A percentile compares a stretch with the other conserved stretches of the same genome.
Evolutionary conservation across 495 filamentous ascomycete genomes (phyloP).

Genomic region (Delitschia confertaspora): DNA sequence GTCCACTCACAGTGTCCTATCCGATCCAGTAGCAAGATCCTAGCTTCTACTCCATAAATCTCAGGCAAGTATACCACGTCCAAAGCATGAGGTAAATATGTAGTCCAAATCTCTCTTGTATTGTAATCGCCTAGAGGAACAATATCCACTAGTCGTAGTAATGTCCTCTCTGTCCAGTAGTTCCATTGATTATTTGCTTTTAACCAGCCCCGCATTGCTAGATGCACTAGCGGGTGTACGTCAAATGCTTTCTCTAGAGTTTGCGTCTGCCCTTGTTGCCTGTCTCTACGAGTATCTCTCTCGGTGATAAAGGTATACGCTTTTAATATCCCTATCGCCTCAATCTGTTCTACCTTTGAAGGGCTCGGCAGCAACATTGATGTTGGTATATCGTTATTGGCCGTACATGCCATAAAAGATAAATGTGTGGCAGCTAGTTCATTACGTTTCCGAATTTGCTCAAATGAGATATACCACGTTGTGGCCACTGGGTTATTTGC

Average conservation of each 20-base stretch:
- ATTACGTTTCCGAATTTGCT: slow-evolving; percentile 35
- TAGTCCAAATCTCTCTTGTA: too few relatives aligned
- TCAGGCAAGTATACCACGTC: not conserved
- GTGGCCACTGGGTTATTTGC: slow-evolving; percentile 43
- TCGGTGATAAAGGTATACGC: slow-evolving; percentile 31
- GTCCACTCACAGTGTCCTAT: not conserved
- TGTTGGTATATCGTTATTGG: slow-evolving; percentile 37
- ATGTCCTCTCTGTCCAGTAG: not conserved
- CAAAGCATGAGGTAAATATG: too few relatives aligned
- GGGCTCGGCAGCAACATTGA: slow-evolving; percentile 28
- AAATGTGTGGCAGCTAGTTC: slow-evolving; percentile 34
- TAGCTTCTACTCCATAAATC: not conserved
- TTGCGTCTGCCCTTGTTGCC: slow-evolving; percentile 12
- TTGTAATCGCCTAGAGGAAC: too few relatives aligned
- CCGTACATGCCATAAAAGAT: slow-evolving; percentile 39
- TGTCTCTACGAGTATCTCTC: too few relatives aligned
- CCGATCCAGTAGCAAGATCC: not conserved
- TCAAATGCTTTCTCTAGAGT: slow-evolving; percentile 26
- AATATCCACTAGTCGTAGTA: not conserved
- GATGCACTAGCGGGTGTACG: slow-evolving; percentile 42
- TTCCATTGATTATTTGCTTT: too few relatives aligned
- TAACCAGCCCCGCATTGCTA: slow-evolving; percentile 37
- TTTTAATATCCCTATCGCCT: slow-evolving; percentile 32
- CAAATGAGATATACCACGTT: slow-evolving; percentile 49
- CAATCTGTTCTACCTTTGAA: slow-evolving; percentile 17